phyloP scores from a whole-genome alignment of 2,329 filamentous ascomycete species.

The Xylaria sp. region DNA sequence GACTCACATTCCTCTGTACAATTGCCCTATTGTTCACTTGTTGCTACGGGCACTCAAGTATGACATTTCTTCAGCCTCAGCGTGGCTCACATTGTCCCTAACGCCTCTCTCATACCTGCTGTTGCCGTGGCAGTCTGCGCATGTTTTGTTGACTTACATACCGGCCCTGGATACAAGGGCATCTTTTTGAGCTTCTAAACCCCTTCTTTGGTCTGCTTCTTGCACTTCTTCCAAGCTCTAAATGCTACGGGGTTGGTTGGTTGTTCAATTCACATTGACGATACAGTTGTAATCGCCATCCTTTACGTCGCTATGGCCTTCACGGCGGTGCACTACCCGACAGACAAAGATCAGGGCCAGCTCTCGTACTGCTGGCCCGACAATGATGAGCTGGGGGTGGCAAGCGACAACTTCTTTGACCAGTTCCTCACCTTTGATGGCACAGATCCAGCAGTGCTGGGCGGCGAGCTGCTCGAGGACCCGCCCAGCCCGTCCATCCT shows the following conservation, averaged over 20 bases:
- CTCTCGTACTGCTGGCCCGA: conserved; percentile 34
- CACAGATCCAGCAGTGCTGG: conserved; percentile 28
- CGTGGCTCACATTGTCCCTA: conserved; percentile 32
- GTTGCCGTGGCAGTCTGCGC: conserved; percentile 37
- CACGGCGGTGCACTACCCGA: conserved; percentile 32
- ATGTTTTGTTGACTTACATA: conserved; percentile 39
- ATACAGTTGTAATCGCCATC: conserved; percentile 20
- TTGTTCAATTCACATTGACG: conserved; percentile 15
- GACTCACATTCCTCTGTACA: conserved; percentile 36
- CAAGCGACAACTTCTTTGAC: conserved; percentile 39
- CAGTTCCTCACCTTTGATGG: conserved; percentile 39
- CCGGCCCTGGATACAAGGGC: conserved; percentile 30
- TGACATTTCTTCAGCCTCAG: conserved; percentile 33
- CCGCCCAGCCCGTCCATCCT: conserved; percentile 38
- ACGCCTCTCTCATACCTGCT: conserved; percentile 33
- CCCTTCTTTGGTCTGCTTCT: conserved; percentile 21
- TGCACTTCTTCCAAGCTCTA: conserved; percentile 20
- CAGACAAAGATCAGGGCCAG: conserved; percentile 38
- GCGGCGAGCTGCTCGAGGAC: conserved; percentile 28
- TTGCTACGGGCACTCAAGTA: conserved; percentile 31
- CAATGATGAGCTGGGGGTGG: conserved; percentile 33
- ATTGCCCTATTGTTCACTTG: conserved; percentile 26
- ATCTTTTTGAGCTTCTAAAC: conserved; percentile 16
- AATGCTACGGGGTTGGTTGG: conserved; percentile 18
- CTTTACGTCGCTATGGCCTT: conserved; percentile 34